Conservation (phyloP, 2,329 filamentous ascomycete genomes). For the Fusarium camptoceras region DNA sequence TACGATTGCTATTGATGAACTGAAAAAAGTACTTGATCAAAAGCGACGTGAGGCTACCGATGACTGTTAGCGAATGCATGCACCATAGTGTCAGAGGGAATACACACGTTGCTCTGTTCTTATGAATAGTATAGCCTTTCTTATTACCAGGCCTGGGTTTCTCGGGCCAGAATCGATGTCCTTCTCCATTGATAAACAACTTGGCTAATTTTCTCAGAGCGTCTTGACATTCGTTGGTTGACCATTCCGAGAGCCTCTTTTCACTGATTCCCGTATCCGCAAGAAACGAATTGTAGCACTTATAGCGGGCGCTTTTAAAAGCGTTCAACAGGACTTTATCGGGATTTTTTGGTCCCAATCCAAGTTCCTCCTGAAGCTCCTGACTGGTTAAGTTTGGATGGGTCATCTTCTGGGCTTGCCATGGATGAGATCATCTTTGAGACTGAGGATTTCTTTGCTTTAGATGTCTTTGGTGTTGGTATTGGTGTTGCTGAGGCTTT, state of each 20-base stretch:
- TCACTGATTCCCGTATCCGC: neutral
- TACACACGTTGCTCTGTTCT: neutral
- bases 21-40: neutral
- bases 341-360: neutral
- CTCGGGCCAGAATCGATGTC: constrained; percentile 20
- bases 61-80: neutral
- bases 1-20: neutral
- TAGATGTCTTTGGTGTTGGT: neutral
- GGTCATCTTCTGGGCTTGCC: neutral
- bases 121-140: neutral
- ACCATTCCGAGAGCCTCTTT: neutral
- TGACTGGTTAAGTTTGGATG: neutral
- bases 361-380: neutral
- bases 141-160: neutral
- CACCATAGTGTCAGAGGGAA: neutral
- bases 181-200: neutral
- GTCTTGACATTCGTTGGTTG: neutral
- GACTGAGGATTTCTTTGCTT: neutral
- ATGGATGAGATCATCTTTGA: neutral
- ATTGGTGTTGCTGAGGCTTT: too few relatives aligned
- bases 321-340: neutral
- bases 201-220: constrained; percentile 3
- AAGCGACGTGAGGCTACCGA: neutral
- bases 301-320: neutral
- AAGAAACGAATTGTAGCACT: neutral